Percentiles rank a stretch among this genome's conserved stretches.
Conservation (phyloP, 768 basidiomycete species). For the Sutorius australiensis region DNA sequence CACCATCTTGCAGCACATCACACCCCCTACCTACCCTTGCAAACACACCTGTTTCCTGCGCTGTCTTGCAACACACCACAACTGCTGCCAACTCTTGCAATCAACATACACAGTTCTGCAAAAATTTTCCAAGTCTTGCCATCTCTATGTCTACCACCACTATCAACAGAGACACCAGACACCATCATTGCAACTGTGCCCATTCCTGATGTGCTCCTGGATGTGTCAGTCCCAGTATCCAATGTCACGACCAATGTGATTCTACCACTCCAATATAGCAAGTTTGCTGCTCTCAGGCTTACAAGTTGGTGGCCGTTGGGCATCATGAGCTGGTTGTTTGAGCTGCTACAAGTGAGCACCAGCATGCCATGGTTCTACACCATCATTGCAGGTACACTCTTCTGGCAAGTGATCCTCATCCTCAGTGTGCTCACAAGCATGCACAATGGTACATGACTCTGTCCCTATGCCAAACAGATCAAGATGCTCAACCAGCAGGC, state of each 20-base stretch:
- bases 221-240: slow-evolving; percentile 6
- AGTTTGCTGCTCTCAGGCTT: slow-evolving; percentile 66
- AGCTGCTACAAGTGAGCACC: slow-evolving; percentile 63
- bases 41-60: no score
- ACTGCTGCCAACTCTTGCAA: no score
- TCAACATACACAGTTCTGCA: no score
- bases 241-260: slow-evolving; percentile 26
- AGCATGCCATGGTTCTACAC: slow-evolving; percentile 84
- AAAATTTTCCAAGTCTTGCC: no score
- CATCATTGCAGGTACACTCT: slow-evolving; percentile 59
- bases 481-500: slow-evolving; percentile 47
- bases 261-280: slow-evolving; percentile 63
- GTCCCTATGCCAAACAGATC: slow-evolving; percentile 43
- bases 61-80: no score
- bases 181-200: not conserved
- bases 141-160: not conserved
- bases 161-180: not conserved
- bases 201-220: slow-evolving; percentile 6
- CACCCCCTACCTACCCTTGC: no score
- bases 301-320: slow-evolving; percentile 68
- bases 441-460: slow-evolving; percentile 48
- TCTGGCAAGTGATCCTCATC: slow-evolving; percentile 58
- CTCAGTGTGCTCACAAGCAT: slow-evolving; percentile 57
- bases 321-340: no score
- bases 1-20: no score